These are phyloP conservation scores for Phialophora chinensis DNA, from an alignment of 2,329 filamentous ascomycete species.

Conservation along the genomic window DNA sequence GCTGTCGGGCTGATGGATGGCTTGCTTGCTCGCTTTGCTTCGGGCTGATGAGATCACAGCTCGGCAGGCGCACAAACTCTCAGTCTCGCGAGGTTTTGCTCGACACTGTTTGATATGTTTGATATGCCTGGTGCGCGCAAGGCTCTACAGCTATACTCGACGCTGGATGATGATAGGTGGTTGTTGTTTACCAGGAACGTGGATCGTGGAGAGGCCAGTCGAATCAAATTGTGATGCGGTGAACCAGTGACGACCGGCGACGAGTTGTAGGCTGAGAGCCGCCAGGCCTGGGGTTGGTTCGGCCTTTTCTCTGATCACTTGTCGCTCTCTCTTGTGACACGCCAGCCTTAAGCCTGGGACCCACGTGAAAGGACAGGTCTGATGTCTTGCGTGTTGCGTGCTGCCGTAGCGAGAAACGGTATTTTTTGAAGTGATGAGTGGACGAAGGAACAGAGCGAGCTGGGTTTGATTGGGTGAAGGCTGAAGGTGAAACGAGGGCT, in stretches of 20 bases:
- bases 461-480: constrained; percentile 36
- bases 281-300: constrained; percentile 24
- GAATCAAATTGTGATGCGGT: constrained; percentile 32
- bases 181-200: constrained; percentile 34
- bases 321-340: constrained; percentile 1
- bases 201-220: constrained; percentile 32
- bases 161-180: constrained; percentile 30
- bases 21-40: constrained; percentile 21
- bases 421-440: constrained; percentile 24
- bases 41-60: constrained; percentile 31
- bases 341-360: constrained; percentile 8
- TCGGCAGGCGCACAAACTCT: constrained; percentile 12
- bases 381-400: constrained; percentile 28
- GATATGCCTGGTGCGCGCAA: constrained; percentile 19
- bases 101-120: constrained; percentile 2
- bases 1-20: constrained; percentile 25
- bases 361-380: constrained; percentile 27
- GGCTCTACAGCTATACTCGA: constrained; percentile 25
- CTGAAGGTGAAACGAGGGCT: constrained; percentile 33
- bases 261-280: constrained; percentile 20
- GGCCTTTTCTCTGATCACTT: constrained; percentile 17
- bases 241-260: constrained; percentile 11
- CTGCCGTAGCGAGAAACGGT: constrained; percentile 16
- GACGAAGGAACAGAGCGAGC: constrained; percentile 20
- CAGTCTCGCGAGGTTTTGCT: background rate